Evolutionary conservation across 805 yeast genomes (phyloP).

Genomic region (Candida sphagnicola): DNA sequence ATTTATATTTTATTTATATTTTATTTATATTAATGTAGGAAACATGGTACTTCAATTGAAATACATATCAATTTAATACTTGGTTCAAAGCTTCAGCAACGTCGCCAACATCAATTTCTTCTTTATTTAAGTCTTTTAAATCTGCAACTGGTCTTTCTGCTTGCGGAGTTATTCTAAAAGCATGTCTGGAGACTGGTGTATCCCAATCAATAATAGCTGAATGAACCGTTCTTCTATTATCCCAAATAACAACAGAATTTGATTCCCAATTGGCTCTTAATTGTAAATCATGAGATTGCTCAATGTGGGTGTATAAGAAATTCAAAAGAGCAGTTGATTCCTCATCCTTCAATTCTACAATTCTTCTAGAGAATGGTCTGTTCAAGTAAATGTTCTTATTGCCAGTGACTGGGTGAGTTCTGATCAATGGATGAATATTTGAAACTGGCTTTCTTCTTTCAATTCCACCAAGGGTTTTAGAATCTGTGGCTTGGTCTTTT

Average conservation of each 20-base stretch:
- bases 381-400: slow-evolving; percentile 57
- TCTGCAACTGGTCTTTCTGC: slow-evolving; percentile 66
- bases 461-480: slow-evolving; percentile 54
- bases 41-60: background rate
- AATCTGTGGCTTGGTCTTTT: slow-evolving; percentile 60
- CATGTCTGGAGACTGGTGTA: slow-evolving; percentile 63
- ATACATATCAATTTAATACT: slow-evolving; percentile 1
- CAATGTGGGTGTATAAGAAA: slow-evolving; percentile 52
- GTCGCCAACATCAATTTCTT: slow-evolving; percentile 31
- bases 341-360: slow-evolving; percentile 68
- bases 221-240: slow-evolving; percentile 68
- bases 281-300: slow-evolving; percentile 56
- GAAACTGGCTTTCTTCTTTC: slow-evolving; percentile 63
- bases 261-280: slow-evolving; percentile 71
- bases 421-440: slow-evolving; percentile 64
- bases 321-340: slow-evolving; percentile 61
- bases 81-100: slow-evolving; percentile 23
- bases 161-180: slow-evolving; percentile 67
- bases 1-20: background rate
- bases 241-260: slow-evolving; percentile 72
- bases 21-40: background rate
- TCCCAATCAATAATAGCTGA: slow-evolving; percentile 73
- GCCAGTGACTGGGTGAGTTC: slow-evolving; percentile 69
- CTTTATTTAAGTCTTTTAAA: slow-evolving; percentile 35
- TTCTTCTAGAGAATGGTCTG: slow-evolving; percentile 58